A percentile compares a stretch with the other conserved stretches of the same genome.
These are phyloP conservation scores for Phytophthora litchii DNA, from an alignment of 352 stramenopile genomes.

Conservation along the genomic window DNA sequence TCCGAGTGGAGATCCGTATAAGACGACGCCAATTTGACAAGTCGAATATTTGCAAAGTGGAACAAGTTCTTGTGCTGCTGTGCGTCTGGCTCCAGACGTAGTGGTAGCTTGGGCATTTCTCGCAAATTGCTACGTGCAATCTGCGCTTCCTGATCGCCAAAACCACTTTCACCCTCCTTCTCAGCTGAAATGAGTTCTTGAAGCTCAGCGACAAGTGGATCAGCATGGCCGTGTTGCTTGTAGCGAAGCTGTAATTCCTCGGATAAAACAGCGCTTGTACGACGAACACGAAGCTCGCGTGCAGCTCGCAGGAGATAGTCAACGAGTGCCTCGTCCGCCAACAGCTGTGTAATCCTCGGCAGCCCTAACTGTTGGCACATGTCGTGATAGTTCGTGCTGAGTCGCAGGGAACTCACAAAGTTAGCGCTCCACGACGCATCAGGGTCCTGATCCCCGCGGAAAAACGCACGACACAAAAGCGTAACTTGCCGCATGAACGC, in stretches of 20 bases:
- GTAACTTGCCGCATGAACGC: slow-evolving; percentile 83
- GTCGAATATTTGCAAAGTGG: slow-evolving; percentile 68
- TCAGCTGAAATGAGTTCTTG: slow-evolving; percentile 24
- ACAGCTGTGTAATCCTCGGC: slow-evolving; percentile 59
- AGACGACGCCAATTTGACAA: slow-evolving; percentile 64
- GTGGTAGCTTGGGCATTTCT: slow-evolving; percentile 57
- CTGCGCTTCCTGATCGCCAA: slow-evolving; percentile 15
- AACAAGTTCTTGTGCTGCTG: slow-evolving; percentile 42
- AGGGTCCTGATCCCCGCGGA: slow-evolving; percentile 77
- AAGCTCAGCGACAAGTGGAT: slow-evolving; percentile 49
- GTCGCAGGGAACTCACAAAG: slow-evolving; percentile 73
- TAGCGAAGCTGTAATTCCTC: slow-evolving; percentile 59
- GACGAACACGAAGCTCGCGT: slow-evolving; percentile 48
- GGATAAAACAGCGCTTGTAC: slow-evolving; percentile 50
- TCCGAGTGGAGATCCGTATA: slow-evolving; percentile 85
- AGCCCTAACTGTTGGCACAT: slow-evolving; percentile 81
- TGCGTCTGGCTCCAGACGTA: slow-evolving; percentile 49
- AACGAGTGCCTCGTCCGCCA: slow-evolving; percentile 54
- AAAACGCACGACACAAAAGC: slow-evolving; percentile 75
- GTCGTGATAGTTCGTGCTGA: slow-evolving; percentile 77
- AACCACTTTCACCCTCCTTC: slow-evolving; percentile 8
- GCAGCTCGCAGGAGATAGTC: slow-evolving; percentile 64
- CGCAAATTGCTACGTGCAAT: slow-evolving; percentile 56
- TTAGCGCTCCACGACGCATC: slow-evolving; percentile 80
- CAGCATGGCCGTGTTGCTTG: slow-evolving; percentile 55